Evolutionary conservation across 2,329 filamentous ascomycete genomes (phyloP).

Genomic region (Microsporum ferrugineum): DNA sequence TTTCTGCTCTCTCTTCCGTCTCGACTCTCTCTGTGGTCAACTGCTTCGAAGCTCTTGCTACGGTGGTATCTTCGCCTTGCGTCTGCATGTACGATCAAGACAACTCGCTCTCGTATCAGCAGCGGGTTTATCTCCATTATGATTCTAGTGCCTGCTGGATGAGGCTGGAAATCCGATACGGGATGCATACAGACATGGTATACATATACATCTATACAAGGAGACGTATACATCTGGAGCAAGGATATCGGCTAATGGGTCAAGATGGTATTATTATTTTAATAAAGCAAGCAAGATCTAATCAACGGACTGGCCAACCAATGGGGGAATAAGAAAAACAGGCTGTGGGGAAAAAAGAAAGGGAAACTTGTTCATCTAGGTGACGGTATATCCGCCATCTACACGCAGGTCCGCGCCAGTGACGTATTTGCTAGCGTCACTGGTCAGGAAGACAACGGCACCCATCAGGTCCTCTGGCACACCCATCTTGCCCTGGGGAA

Average conservation of each 20-base stretch:
- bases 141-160: neutral
- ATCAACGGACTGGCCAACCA: neutral
- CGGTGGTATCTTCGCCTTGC: neutral
- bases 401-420: slow-evolving; percentile 67
- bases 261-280: neutral
- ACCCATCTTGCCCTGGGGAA: slow-evolving; percentile 90
- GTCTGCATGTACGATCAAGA: neutral
- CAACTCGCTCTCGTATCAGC: neutral
- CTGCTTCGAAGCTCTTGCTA: neutral
- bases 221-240: neutral
- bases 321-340: neutral
- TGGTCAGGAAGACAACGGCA: slow-evolving; percentile 74
- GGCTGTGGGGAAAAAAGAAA: neutral
- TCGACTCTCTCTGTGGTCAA: neutral
- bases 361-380: slow-evolving; percentile 35
- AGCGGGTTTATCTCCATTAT: slow-evolving; percentile 2
- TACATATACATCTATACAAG: neutral
- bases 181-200: neutral
- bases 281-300: neutral
- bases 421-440: slow-evolving; percentile 65
- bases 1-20: neutral
- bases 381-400: slow-evolving; percentile 81
- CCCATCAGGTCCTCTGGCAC: slow-evolving; percentile 86
- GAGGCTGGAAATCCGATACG: neutral
- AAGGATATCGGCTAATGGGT: neutral